Conservation (phyloP, 352 stramenopile genomes). For the Phytopythium aichiense region DNA sequence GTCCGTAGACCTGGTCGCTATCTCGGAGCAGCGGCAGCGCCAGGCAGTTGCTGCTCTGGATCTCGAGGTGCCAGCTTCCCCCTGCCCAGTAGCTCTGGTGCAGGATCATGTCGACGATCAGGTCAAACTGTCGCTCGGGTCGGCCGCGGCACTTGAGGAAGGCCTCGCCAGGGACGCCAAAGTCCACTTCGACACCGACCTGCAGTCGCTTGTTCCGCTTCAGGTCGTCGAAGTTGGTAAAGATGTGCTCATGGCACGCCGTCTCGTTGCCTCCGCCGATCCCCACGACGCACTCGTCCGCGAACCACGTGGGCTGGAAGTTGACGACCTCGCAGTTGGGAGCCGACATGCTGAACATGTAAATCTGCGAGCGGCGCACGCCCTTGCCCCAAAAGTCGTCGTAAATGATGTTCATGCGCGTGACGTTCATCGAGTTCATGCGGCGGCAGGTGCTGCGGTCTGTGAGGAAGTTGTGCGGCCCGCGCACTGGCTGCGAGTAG, state of each 20-base stretch:
- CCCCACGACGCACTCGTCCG: constrained; percentile 6
- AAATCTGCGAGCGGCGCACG: constrained; percentile 17
- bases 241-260: constrained; percentile 24
- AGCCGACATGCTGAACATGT: constrained; percentile 31
- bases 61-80: constrained; percentile 23
- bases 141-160: constrained; percentile 26
- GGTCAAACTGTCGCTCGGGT: constrained; percentile 17
- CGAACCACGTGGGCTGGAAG: constrained; percentile 19
- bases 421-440: constrained; percentile 27
- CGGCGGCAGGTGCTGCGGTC: constrained; percentile 25
- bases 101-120: constrained; percentile 26
- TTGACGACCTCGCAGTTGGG: constrained; percentile 31
- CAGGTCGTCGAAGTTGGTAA: constrained; percentile 24
- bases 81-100: constrained; percentile 32
- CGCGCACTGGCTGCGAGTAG: constrained; percentile 18
- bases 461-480: constrained; percentile 12
- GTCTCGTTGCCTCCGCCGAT: constrained; percentile 13
- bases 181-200: constrained; percentile 19
- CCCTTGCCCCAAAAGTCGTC: constrained; percentile 25
- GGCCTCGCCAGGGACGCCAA: constrained; percentile 17
- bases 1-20: constrained; percentile 6
- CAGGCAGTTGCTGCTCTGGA: constrained; percentile 32
- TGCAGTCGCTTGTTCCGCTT: constrained; percentile 16
- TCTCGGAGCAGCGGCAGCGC: constrained; percentile 13
- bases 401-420: constrained; percentile 20